Evolutionary conservation across 2,329 filamentous ascomycete species (phyloP), one percentile per base, ranked within the genome.

Genomic region (Lasiodiplodia sp.): DNA sequence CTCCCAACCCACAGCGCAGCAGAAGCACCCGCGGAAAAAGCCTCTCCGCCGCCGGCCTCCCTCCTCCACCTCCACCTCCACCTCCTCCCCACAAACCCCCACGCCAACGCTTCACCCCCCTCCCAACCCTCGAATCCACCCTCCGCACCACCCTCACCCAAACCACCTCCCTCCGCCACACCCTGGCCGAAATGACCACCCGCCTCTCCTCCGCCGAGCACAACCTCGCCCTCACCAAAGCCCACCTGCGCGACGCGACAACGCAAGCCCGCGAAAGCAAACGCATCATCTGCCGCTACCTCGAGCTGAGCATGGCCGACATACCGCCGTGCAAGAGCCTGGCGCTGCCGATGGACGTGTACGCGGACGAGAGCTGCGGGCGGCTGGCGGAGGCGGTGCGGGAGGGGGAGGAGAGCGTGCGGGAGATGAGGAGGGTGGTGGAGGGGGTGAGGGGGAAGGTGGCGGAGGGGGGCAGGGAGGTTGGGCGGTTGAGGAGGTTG

Each of bases 271-370:
- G 44, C 10, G 58, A 63, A 12, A 51, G 40, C 7, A 51, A 51
- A 18, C 28, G 34, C 4, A 51, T 63, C 58, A 51, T 63, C 58
- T 63, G 58, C 58, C 58, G 58, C 3, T 63, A 63, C 58, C 58
- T 63, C 16, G 40, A 37, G 25, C 40, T 63, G 3, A n/a, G 40
- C 18, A 51, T 63, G 40, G 14, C 38, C 2, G 38, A 8, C 6
- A 34, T 51, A 1, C 58, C 58, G 31, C 58, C 40, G 4, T 63
- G 58, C 58, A 51, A 49, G 25, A 49, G 40, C 4, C 37, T 63
- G 25, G 58, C 21, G 3, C 25, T 63, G 25, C 58, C 58, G 2
- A 51, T 63, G 40, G 44, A 63, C 14, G 28, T 63, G 14, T 63
- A 63, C 18, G 18, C 25, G 11, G 58, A 63, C 28, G 40, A 63